Conservation (phyloP, 1,284 basidiomycete genomes). For the Naganishia albida region DNA sequence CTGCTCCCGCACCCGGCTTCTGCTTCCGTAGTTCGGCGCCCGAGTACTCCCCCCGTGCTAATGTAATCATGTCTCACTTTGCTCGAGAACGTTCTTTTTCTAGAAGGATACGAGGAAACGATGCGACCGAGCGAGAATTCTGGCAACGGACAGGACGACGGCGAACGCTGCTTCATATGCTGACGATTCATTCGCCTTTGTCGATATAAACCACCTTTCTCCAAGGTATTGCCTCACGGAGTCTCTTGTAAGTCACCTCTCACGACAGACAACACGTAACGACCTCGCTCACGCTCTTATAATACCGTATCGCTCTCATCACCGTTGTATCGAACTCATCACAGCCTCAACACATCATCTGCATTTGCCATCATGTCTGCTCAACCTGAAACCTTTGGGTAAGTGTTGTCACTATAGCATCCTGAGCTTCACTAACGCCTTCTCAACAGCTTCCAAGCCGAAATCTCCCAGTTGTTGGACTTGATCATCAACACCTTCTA, state of each 20-base stretch:
- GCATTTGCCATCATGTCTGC: constrained; percentile 39
- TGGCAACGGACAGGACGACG: not conserved
- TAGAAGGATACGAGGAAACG: constrained; percentile 16
- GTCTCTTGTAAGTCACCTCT: constrained; percentile 25
- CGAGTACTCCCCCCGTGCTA: no score
- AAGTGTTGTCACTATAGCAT: constrained; percentile 24
- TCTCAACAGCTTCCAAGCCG: constrained; percentile 65
- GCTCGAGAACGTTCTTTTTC: constrained; percentile 19
- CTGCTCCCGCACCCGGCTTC: constrained; percentile 10
- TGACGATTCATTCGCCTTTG: constrained; percentile 4
- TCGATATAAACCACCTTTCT: constrained; percentile 16
- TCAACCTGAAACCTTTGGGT: constrained; percentile 47
- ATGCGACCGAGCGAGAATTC: not conserved
- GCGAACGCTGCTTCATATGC: constrained; percentile 11
- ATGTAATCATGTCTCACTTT: not conserved
- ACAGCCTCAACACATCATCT: constrained; percentile 18
- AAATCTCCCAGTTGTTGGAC: constrained; percentile 81
- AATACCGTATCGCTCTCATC: constrained; percentile 14
- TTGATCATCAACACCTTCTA: constrained; percentile 83
- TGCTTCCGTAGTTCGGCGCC: not conserved
- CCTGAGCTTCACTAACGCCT: not conserved
- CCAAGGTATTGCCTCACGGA: constrained; percentile 26
- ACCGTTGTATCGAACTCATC: constrained; percentile 18
- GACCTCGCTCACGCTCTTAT: constrained; percentile 24
- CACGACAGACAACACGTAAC: constrained; percentile 10